Conservation (phyloP, 371 early-diverging fungal species). For the Rhizomucor miehei region DNA sequence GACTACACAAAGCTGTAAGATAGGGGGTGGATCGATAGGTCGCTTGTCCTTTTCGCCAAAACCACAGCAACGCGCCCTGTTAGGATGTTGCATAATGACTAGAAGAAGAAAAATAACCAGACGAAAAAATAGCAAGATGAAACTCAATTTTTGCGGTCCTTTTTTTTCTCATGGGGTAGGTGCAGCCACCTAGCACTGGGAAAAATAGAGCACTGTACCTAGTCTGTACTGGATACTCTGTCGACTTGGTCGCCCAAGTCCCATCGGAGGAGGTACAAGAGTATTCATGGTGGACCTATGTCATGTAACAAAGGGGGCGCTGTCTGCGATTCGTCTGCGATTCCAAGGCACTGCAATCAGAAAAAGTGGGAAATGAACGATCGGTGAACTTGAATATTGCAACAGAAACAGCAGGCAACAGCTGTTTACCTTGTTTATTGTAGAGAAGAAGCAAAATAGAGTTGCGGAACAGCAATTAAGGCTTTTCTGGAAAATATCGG, state of each 20-base stretch:
- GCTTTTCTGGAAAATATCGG: neutral
- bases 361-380: neutral
- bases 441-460: neutral
- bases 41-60: slow-evolving; percentile 73
- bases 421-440: neutral
- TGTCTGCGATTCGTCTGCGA: neutral
- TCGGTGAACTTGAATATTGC: too few relatives aligned
- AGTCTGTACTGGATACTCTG: slow-evolving; percentile 18
- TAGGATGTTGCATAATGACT: slow-evolving; percentile 61
- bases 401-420: neutral
- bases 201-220: slow-evolving; percentile 8
- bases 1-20: slow-evolving; percentile 40
- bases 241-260: slow-evolving; percentile 20
- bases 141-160: neutral
- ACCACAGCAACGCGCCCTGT: slow-evolving; percentile 67
- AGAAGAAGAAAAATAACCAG: neutral
- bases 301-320: neutral
- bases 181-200: neutral
- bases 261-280: slow-evolving; percentile 18
- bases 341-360: too few relatives aligned
- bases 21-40: slow-evolving; percentile 70
- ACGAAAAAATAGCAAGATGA: neutral
- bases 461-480: neutral
- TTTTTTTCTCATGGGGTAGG: too few relatives aligned
- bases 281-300: slow-evolving; percentile 4